These are phyloP conservation scores for Alternaria infectoria DNA, from an alignment of 2,329 filamentous ascomycete genomes.

Conservation along the genomic window DNA sequence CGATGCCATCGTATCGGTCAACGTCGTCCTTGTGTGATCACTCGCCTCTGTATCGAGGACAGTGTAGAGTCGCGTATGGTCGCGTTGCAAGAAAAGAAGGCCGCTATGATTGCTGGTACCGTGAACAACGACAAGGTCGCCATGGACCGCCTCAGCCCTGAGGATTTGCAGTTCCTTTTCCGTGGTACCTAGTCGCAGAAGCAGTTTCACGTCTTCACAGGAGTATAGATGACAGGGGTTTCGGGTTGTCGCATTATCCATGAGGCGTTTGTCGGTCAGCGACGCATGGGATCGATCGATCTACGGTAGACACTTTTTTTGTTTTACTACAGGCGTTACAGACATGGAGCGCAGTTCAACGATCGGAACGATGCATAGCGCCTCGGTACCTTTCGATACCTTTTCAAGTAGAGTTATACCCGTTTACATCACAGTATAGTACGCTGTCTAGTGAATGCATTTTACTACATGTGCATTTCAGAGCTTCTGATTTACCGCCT, in stretches of 20 bases:
- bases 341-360: background rate
- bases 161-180: constrained; percentile 97
- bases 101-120: constrained; percentile 95
- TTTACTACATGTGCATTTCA: background rate
- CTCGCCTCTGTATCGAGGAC: constrained; percentile 93
- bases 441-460: background rate
- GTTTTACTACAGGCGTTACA: background rate
- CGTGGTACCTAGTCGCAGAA: constrained; percentile 64
- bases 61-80: constrained; percentile 97
- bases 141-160: constrained; percentile 86
- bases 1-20: constrained; percentile 88
- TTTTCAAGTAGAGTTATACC: background rate
- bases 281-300: background rate
- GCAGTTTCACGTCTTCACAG: background rate
- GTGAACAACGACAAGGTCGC: constrained; percentile 92
- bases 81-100: constrained; percentile 96
- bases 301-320: background rate
- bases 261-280: constrained; percentile 2
- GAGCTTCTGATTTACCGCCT: background rate
- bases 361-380: background rate
- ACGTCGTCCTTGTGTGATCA: constrained; percentile 90
- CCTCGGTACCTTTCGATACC: background rate
- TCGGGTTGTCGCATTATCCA: background rate
- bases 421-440: background rate
- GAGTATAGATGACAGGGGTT: background rate